phyloP scores from a whole-genome alignment of 2,329 filamentous ascomycete genomes.

The Alternaria arborescens region DNA sequence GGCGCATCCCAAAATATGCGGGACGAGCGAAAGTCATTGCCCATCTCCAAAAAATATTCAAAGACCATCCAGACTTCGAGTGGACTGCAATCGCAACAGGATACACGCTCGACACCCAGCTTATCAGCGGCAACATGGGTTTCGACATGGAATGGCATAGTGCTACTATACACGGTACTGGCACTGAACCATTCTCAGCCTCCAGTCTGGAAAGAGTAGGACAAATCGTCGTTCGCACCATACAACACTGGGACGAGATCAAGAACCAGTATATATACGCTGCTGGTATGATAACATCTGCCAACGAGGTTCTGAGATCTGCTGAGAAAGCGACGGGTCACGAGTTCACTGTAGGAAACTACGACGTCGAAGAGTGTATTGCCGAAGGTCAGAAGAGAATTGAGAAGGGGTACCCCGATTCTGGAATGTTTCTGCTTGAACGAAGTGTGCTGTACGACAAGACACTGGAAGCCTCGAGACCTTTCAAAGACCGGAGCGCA shows the following conservation, averaged over 20 bases:
- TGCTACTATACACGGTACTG: constrained; percentile 49
- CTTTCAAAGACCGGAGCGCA: constrained; percentile 39
- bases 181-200: constrained; percentile 47
- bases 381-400: constrained; percentile 48
- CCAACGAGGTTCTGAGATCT: constrained; percentile 42
- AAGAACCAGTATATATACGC: constrained; percentile 50
- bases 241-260: constrained; percentile 45
- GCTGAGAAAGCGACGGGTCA: constrained; percentile 39
- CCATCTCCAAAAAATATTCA: constrained; percentile 34
- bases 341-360: constrained; percentile 43
- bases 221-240: constrained; percentile 33
- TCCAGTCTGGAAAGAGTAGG: constrained; percentile 47
- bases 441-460: constrained; percentile 50
- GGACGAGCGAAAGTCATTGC: constrained; percentile 42
- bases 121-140: constrained; percentile 48
- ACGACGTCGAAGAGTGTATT: constrained; percentile 47
- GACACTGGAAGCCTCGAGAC: constrained; percentile 27
- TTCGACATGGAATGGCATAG: constrained; percentile 53
- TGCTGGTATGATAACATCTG: constrained; percentile 42
- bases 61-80: constrained; percentile 28
- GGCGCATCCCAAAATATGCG: constrained; percentile 39
- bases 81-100: constrained; percentile 50
- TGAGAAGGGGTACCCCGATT: constrained; percentile 49
- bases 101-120: constrained; percentile 41
- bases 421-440: constrained; percentile 51